Evolutionary conservation across 169 alveolate species (phyloP), one percentile per base, ranked within the genome.

Genomic region (Babesia bovis): DNA sequence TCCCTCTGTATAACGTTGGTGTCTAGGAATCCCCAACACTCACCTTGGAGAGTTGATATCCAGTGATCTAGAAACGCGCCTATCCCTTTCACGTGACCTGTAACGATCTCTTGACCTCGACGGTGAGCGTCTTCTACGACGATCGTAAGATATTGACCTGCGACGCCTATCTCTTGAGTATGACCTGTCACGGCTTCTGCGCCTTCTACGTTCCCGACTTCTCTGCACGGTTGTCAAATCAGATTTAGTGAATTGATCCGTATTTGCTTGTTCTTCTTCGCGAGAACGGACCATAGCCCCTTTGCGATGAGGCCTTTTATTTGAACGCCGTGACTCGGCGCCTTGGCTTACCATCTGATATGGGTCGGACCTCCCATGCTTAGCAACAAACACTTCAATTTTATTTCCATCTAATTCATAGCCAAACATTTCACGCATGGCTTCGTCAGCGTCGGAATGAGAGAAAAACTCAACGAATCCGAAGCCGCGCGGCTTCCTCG

Each of bases 401-500:
- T 75, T 67, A 58, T 77, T 83, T 19, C 93, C 93, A 73, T 84
- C 94, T 26, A 90, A 61, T 30, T 71, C 88, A 17, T 81, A 60
- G 5, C 94, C 94, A 66, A 89, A 83, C 94, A 90, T 90, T 57
- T 78, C 90, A 38, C 85, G 75, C 74, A 90, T 41, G 45, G 96
- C 97, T 50, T 75, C 85, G 35, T 84, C 92, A 19, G 96, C 96
- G 69, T 93, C 97, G 30, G 72, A 81, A 30, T 84, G 83, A 33
- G 74, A 82, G 57, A 75, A 76, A 61, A 89, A 92, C 82, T 93
- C 97, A 7, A 92, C 96, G 59, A 93, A 92, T 15, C 96, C 95
- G 66, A 93, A 92, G 9, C 97, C 97, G 41, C 97, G 83, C 2
- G 98, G 97, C 68, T 85, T 88, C 65, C 84, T 85, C 28, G 95